Percentiles rank a stretch among this genome's conserved stretches.
Evolutionary conservation across 495 filamentous ascomycete genomes (phyloP).

Genomic region (Penicillium daleae): DNA sequence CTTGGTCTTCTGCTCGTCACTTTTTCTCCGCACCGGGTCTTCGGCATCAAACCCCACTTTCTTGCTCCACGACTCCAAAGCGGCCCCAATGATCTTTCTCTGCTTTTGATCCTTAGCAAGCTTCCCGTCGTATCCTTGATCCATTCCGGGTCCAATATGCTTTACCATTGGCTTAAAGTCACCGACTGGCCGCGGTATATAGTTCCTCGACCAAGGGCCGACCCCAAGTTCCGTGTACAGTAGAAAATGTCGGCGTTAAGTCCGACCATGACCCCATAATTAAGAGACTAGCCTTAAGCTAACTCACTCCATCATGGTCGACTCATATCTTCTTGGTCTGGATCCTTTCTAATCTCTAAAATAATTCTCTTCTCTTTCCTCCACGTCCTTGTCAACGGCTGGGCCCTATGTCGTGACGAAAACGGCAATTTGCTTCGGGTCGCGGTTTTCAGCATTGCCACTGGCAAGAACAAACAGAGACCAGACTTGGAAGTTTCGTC

Average conservation of each 20-base stretch:
- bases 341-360: not conserved
- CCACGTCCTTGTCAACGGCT: not conserved
- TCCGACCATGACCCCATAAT: slow-evolving; percentile 12
- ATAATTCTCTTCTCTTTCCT: slow-evolving; percentile 1
- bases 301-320: slow-evolving; percentile 3
- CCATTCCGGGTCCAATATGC: not conserved
- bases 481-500: not conserved
- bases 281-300: slow-evolving; percentile 12
- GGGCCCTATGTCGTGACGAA: slow-evolving; percentile 19
- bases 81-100: not conserved
- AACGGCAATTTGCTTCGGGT: slow-evolving; percentile 18
- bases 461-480: not conserved
- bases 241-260: slow-evolving; percentile 14
- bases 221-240: not conserved
- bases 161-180: slow-evolving; percentile 18
- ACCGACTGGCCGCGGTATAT: slow-evolving; percentile 16
- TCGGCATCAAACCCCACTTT: slow-evolving; percentile 27
- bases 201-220: slow-evolving; percentile 1
- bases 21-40: slow-evolving; percentile 30
- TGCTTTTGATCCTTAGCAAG: not conserved
- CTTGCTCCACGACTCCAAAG: not conserved
- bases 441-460: slow-evolving; percentile 5
- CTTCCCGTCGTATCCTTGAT: not conserved
- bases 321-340: not conserved
- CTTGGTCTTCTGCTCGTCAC: no score